Conservation (phyloP, 192 early-diverging fungal genomes). For the Paraglomus brasilianum region DNA sequence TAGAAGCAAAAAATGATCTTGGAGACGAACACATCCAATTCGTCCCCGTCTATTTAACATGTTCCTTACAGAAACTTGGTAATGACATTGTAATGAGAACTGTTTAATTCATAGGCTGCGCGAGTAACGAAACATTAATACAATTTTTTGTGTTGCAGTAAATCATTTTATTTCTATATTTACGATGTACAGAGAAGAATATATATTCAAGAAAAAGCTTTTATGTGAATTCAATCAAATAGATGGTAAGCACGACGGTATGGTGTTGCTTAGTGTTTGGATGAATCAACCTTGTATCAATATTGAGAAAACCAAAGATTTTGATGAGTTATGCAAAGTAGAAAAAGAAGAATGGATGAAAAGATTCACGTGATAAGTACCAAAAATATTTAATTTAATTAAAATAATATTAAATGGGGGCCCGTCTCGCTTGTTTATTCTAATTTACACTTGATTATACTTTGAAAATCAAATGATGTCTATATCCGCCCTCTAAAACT, state of each 20-base stretch:
- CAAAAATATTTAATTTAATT: not conserved
- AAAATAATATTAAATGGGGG: not conserved
- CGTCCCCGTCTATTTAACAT: constrained; percentile 38
- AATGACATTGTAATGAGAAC: not conserved
- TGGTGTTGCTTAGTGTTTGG: constrained; percentile 47
- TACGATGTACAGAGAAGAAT: constrained; percentile 27
- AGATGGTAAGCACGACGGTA: constrained; percentile 37
- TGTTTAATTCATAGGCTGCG: too few species aligned
- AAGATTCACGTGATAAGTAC: not conserved
- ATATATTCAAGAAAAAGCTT: constrained; percentile 19
- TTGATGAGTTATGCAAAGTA: constrained; percentile 44
- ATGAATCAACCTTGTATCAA: constrained; percentile 44
- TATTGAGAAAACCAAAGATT: constrained; percentile 24
- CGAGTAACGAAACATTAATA: too few species aligned
- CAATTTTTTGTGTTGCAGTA: not conserved
- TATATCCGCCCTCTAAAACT: too few species aligned
- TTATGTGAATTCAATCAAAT: not conserved
- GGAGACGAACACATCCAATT: constrained; percentile 38
- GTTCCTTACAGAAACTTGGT: constrained; percentile 42
- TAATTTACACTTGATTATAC: too few species aligned
- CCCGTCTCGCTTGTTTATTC: not conserved
- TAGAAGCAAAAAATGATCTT: constrained; percentile 40
- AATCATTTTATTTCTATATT: constrained; percentile 3
- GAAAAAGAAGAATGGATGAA: constrained; percentile 24
- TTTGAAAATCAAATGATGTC: too few species aligned